A percentile compares a stretch with the other conserved stretches of the same genome.
These are phyloP conservation scores for Blepharisma stoltei DNA, from an alignment of 73 alveolate genomes.

Conservation along the genomic window DNA sequence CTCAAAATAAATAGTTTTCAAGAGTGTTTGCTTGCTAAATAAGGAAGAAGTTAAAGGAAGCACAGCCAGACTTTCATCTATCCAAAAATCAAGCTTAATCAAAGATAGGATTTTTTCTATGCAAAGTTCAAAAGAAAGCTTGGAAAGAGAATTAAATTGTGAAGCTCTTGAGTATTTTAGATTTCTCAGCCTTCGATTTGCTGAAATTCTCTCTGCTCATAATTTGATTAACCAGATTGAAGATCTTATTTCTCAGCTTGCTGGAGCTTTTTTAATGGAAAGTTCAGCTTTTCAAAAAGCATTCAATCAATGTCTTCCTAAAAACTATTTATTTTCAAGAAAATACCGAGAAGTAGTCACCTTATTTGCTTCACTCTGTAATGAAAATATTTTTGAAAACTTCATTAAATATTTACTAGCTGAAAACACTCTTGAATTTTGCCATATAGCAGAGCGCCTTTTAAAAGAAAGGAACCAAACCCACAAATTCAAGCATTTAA, in stretches of 20 bases:
- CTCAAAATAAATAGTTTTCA: no score
- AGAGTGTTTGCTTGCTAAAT: no score
- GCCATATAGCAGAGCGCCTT: neutral
- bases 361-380: neutral
- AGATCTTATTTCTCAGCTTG: neutral
- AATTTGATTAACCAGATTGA: neutral
- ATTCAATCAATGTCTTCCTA: constrained; percentile 2
- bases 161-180: neutral
- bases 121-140: no score
- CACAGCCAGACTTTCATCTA: no score
- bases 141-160: no score
- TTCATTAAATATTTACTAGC: neutral
- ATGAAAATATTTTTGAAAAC: constrained; percentile 23
- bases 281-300: constrained; percentile 19
- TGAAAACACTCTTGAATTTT: neutral
- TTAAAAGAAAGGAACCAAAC: neutral
- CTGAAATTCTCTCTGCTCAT: constrained; percentile 21
- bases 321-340: neutral
- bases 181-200: neutral
- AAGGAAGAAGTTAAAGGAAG: no score
- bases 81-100: no score
- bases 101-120: no score
- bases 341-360: neutral
- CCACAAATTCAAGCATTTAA: neutral
- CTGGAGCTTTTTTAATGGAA: constrained; percentile 21